Conservation (phyloP, 306 rosid genomes). For the Corylus avellana region DNA sequence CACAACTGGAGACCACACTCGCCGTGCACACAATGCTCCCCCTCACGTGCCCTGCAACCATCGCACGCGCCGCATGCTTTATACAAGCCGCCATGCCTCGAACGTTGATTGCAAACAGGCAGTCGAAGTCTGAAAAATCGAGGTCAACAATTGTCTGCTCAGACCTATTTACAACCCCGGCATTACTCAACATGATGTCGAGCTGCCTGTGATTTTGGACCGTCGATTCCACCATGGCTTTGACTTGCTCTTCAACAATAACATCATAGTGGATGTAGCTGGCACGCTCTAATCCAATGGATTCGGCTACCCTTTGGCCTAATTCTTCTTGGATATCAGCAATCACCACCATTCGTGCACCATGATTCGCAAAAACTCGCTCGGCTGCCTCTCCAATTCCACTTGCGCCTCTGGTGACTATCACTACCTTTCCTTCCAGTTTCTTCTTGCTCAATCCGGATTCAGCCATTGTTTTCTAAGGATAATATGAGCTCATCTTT, state of each 20-base stretch:
- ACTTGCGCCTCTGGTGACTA: conserved; percentile 67
- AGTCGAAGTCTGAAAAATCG: conserved; percentile 33
- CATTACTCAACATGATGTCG: conserved; percentile 67
- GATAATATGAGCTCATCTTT: too few species aligned
- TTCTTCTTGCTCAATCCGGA: not conserved
- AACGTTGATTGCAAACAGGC: conserved; percentile 26
- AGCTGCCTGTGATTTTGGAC: conserved; percentile 37
- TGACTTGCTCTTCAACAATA: conserved; percentile 48
- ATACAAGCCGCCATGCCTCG: conserved; percentile 45
- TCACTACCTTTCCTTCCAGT: conserved; percentile 47
- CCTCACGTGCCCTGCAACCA: conserved; percentile 44
- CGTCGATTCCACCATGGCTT: conserved; percentile 34
- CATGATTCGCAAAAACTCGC: conserved; percentile 34
- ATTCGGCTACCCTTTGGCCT: conserved; percentile 40
- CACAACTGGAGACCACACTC: conserved; percentile 19
- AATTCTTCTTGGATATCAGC: conserved; percentile 52
- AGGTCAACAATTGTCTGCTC: conserved; percentile 42
- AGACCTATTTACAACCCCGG: conserved; percentile 26
- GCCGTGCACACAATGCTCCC: conserved; percentile 58
- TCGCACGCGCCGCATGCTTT: conserved; percentile 56
- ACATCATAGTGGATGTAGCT: conserved; percentile 57
- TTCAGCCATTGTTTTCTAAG: conserved; percentile 7
- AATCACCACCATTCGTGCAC: conserved; percentile 48
- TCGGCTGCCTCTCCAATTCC: conserved; percentile 68
- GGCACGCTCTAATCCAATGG: conserved; percentile 42